phyloP scores from a whole-genome alignment of 176 grass and related monocot genomes.

The Phyllostachys edulis region DNA sequence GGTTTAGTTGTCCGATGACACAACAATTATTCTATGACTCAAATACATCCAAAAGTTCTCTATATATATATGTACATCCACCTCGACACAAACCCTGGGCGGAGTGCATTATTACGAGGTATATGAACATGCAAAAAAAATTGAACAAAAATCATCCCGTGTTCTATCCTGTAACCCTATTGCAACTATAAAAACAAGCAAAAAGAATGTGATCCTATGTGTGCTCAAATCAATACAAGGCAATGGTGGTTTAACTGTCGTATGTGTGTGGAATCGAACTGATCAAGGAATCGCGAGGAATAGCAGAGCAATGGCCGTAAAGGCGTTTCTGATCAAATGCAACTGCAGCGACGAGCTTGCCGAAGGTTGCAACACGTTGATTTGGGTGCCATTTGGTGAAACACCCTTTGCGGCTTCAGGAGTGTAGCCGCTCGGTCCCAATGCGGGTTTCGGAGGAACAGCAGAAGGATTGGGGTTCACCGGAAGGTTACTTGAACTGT shows the following conservation, averaged over 20 bases:
- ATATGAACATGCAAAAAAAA: conserved; percentile 22
- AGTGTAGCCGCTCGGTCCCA: conserved; percentile 40
- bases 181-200: conserved; percentile 16
- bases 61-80: conserved; percentile 30
- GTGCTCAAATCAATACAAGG: conserved; percentile 13
- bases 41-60: conserved; percentile 24
- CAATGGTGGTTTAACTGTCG: conserved; percentile 7
- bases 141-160: conserved; percentile 32
- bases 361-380: conserved; percentile 18
- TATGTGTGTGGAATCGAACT: background rate
- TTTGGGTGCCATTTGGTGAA: conserved; percentile 29
- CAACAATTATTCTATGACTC: background rate
- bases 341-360: conserved; percentile 21
- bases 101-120: conserved; percentile 10
- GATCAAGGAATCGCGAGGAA: conserved; percentile 42
- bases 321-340: conserved; percentile 6
- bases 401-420: conserved; percentile 43
- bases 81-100: conserved; percentile 23
- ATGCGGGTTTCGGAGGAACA: conserved; percentile 29
- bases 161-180: conserved; percentile 40
- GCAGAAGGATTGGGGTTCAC: conserved; percentile 39
- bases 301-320: conserved; percentile 23
- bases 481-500: conserved; percentile 41
- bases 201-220: conserved; percentile 36
- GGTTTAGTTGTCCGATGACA: too few relatives aligned